Evolutionary conservation across 1,284 basidiomycete species (phyloP), one percentile per base, ranked within the genome.

Genomic region (Leccinum brunneo-olivaceum): DNA sequence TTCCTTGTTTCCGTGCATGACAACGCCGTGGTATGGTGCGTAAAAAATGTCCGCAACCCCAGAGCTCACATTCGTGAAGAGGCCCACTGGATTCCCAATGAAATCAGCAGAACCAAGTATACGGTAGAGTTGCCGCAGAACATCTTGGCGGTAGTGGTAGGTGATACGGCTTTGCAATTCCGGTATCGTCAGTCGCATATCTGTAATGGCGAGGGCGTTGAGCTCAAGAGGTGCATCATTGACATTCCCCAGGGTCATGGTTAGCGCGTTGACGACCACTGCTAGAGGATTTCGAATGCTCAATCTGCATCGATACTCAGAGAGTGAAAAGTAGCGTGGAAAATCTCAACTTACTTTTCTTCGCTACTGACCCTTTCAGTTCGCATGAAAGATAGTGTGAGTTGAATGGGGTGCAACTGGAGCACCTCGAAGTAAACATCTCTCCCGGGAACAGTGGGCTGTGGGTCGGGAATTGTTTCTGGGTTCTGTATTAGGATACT

Each of bases 21-120:
- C 88, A 27, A 95, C 88, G 28, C 95, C 95, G 50, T 96, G 88
- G 72, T 95, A 98, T 8, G 96, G 96, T 66, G 98, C 96, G 59
- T 98, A 98, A 73, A 98, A 98, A 54, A 98, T 94, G 64, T 98
- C 96, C 37, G 90, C 88, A 7, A 98, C 91, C n/a, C 96, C 96
- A 19, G 93, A 97, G 60, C 91, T 95, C 60, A 99, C 94, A 59
- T 98, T 98, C 50, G 90, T 97, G 73, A 99, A 98, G 41, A 99
- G 73, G 11, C 95, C 95, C 23, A 98, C 92, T 5, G 95, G 95
- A 57, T 89, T 89, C 7, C 81, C 86, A 50, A 90, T 84, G 68
- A 98, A 97, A 66, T 98, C 95, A 1, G 95, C 94, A 4, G 92
- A 95, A 21, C 96, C 96, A 7, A 99, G 74, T 21, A 99, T 90